Evolutionary conservation across 257 asterid genomes (phyloP).

Genomic region (Solanum paucissectum): DNA sequence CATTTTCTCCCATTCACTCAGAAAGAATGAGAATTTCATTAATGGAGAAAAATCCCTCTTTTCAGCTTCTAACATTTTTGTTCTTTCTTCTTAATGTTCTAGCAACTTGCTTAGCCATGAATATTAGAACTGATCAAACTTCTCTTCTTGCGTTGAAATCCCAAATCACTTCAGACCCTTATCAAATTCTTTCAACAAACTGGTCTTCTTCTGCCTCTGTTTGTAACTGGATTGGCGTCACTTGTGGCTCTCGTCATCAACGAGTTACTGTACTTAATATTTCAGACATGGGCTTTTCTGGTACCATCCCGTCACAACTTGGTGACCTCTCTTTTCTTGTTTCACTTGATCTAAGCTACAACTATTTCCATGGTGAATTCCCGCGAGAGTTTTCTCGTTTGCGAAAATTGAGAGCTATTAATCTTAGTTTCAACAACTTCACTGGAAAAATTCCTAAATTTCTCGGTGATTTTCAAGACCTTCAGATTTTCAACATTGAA

Average conservation of each 20-base stretch:
- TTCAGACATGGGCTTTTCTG: conserved; percentile 13
- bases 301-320: conserved; percentile 16
- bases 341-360: conserved; percentile 14
- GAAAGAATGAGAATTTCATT: background rate
- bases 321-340: conserved; percentile 28
- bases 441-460: background rate
- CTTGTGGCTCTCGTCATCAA: conserved; percentile 19
- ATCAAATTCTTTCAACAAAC: conserved; percentile 2
- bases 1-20: background rate
- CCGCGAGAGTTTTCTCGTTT: conserved; percentile 11
- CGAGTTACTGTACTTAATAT: conserved; percentile 13
- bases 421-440: conserved; percentile 1
- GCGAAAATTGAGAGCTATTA: background rate
- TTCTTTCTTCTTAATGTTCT: background rate
- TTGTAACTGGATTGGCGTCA: conserved; percentile 25
- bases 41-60: background rate
- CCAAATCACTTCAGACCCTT: background rate
- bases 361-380: conserved; percentile 13
- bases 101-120: background rate
- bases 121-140: conserved; percentile 19
- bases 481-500: background rate
- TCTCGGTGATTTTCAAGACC: background rate
- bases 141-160: conserved; percentile 15
- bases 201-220: conserved; percentile 11
- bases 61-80: background rate